Conservation (phyloP, 495 filamentous ascomycete genomes). For the Penicillium mononematosum region DNA sequence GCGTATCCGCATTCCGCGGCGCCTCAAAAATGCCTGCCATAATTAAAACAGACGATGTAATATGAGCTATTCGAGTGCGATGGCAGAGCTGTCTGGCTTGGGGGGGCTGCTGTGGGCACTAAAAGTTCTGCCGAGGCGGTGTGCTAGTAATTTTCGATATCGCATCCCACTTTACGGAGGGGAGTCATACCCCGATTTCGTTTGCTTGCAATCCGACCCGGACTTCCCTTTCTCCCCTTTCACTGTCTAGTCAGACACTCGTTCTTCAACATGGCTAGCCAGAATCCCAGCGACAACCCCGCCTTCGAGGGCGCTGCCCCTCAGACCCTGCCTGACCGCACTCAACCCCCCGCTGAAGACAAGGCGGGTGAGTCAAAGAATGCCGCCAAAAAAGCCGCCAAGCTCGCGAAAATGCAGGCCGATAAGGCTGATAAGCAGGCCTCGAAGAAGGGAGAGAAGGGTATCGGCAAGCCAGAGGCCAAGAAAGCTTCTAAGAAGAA, state of each 20-base stretch:
- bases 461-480: conserved; percentile 7
- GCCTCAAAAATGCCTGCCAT: conserved; percentile 93
- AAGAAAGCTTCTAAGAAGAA: conserved; percentile 47
- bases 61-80: conserved; percentile 27
- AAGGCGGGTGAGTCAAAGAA: conserved; percentile 61
- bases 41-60: conserved; percentile 26
- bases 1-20: conserved; percentile 78
- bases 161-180: conserved; percentile 46
- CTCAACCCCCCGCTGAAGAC: conserved; percentile 43
- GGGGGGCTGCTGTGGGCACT: conserved; percentile 36
- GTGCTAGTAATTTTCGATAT: conserved; percentile 28
- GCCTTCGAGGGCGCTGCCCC: conserved; percentile 29
- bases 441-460: conserved; percentile 48
- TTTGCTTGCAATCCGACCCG: conserved; percentile 19
- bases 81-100: conserved; percentile 37
- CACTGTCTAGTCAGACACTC: conserved; percentile 26
- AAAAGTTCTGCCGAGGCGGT: conserved; percentile 53
- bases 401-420: conserved; percentile 62
- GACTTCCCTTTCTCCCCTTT: conserved; percentile 17
- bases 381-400: conserved; percentile 69
- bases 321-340: conserved; percentile 44
- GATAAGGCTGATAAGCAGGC: conserved; percentile 63
- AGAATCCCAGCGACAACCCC: conserved; percentile 32
- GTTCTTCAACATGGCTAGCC: conserved; percentile 39
- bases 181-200: conserved; percentile 27